These are phyloP conservation scores for Botrytis galanthina DNA, from an alignment of 2,329 filamentous ascomycete genomes.

Conservation along the genomic window DNA sequence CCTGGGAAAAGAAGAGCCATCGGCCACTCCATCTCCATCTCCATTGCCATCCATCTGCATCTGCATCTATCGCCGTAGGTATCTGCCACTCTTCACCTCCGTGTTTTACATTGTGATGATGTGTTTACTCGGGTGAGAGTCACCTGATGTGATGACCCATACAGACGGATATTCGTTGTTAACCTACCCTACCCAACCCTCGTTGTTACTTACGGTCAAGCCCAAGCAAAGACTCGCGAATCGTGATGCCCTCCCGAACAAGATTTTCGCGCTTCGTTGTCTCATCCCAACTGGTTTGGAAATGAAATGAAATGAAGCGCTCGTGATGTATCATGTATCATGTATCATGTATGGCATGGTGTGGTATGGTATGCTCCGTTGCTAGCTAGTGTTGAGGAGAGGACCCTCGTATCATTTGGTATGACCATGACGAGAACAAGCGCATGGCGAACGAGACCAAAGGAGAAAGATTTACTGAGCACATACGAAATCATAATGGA, in stretches of 20 bases:
- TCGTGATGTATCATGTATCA: neutral
- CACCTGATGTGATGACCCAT: too few species aligned
- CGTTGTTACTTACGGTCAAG: conserved; percentile 13
- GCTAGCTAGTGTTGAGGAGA: neutral
- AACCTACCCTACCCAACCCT: too few species aligned
- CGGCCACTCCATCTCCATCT: neutral
- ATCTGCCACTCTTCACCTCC: neutral
- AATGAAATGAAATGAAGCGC: neutral
- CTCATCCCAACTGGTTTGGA: neutral
- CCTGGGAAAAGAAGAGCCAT: neutral
- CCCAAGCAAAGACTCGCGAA: neutral
- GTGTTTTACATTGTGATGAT: conserved; percentile 19
- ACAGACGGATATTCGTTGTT: neutral
- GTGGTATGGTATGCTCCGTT: too few species aligned
- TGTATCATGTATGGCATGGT: too few species aligned
- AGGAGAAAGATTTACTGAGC: neutral
- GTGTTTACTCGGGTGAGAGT: neutral
- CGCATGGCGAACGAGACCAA: neutral
- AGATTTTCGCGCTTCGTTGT: neutral
- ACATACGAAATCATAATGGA: too few species aligned
- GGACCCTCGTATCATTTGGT: neutral
- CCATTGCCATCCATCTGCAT: neutral
- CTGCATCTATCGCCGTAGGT: neutral
- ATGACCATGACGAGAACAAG: conserved; percentile 5
- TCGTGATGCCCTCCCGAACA: too few species aligned